Conservation (phyloP, 345 rosid genomes). For the Orychophragmus violaceus region DNA sequence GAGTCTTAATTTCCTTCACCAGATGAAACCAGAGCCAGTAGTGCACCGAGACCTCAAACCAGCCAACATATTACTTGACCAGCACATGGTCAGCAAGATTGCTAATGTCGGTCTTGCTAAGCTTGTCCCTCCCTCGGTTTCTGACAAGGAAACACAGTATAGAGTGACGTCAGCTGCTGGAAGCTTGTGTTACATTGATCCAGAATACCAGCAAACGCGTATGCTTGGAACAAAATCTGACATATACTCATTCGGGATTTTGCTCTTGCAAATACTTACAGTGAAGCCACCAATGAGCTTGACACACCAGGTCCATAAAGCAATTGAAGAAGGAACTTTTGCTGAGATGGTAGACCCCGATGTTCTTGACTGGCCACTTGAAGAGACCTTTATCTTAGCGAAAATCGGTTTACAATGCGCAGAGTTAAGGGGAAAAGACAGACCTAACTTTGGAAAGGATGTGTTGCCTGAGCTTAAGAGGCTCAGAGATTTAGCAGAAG, state of each 20-base stretch:
- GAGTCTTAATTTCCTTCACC: conserved; percentile 27
- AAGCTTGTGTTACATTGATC: conserved; percentile 28
- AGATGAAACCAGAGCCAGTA: conserved; percentile 26
- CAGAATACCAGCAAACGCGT: conserved; percentile 24
- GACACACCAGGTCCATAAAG: conserved; percentile 5
- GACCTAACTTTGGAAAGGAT: conserved; percentile 16
- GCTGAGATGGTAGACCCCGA: conserved; percentile 16
- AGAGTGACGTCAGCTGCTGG: conserved; percentile 25
- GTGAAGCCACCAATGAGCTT: conserved; percentile 27
- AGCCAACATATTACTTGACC: conserved; percentile 26
- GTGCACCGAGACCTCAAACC: conserved; percentile 31
- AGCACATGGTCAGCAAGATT: conserved; percentile 60
- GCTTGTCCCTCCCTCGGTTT: conserved; percentile 20
- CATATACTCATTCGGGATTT: conserved; percentile 26
- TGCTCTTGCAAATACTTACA: conserved; percentile 27
- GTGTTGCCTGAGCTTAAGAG: conserved; percentile 26
- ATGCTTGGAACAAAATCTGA: conserved; percentile 25
- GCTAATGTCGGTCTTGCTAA: conserved; percentile 32
- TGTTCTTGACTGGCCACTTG: conserved; percentile 29
- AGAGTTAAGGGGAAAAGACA: conserved; percentile 14
- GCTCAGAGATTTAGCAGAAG: conserved; percentile 16
- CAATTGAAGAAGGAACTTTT: conserved; percentile 14
- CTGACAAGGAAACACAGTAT: conserved; percentile 3
- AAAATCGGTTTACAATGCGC: conserved; percentile 23
- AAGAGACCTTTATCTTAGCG: conserved; percentile 19